phyloP scores from a whole-genome alignment of 2,329 filamentous ascomycete genomes.

The Paracamarosporium sp. region DNA sequence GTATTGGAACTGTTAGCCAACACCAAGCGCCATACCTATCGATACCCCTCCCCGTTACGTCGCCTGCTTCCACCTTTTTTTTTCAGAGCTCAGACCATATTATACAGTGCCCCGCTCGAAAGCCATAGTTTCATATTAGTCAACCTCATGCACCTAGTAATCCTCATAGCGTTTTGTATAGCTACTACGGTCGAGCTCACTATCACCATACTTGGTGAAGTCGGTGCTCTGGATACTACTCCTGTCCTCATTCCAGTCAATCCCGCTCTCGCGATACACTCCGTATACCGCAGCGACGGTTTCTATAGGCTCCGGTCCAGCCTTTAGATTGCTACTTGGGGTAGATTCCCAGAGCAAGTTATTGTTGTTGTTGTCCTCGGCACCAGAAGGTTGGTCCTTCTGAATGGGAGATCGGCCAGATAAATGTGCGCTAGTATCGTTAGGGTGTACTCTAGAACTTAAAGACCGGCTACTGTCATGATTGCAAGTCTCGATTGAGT shows the following conservation, averaged over 20 bases:
- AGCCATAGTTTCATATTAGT: too few relatives aligned
- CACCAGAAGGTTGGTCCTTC: not conserved
- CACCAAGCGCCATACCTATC: too few relatives aligned
- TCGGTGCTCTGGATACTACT: not conserved
- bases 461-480: not conserved
- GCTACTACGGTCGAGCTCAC: not conserved
- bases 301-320: not conserved
- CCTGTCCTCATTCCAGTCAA: constrained; percentile 2
- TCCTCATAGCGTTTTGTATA: not conserved
- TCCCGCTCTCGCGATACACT: not conserved
- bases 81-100: too few relatives aligned
- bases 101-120: too few relatives aligned
- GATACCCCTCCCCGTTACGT: too few relatives aligned
- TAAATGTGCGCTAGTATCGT: not conserved
- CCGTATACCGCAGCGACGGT: not conserved
- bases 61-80: too few relatives aligned
- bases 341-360: not conserved
- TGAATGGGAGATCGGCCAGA: not conserved
- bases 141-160: not conserved
- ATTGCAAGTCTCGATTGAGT: not conserved
- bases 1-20: too few relatives aligned
- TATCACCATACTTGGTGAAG: not conserved
- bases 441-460: not conserved
- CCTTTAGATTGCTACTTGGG: not conserved
- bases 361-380: not conserved